Base-by-base conservation (phyloP, 2,329 filamentous ascomycete genomes). In the Curvularia hawaiiensis region DNA sequence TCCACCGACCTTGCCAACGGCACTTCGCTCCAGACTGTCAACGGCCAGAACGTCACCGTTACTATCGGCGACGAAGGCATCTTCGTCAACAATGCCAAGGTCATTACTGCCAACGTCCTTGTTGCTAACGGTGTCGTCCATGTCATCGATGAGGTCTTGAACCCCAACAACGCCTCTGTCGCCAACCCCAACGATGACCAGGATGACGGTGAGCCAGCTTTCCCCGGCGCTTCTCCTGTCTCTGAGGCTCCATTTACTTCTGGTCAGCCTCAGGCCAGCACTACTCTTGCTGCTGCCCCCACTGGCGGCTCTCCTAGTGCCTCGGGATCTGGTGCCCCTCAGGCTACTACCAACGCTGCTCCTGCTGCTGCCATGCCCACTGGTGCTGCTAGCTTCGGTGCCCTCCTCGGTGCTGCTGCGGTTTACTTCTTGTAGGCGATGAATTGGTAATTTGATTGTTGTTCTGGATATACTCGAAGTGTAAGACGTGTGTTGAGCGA, bases 101-200 rank as follows among this genome's bases (percentile, higher is more conserved):
- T 82, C 45, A 66, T 79, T 14, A 72, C 66, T 11, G 64, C 78
- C 1, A 76, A 82, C 52, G 64, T 81, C 22, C 68, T 82, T 11
- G 64, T 81, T 51, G 69, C 76, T 12, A 78, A 78, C 54, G 80
- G 80, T 68, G 79, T 82, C 11, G 69, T 82, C 4, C 77, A 85
- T 60, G 82, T 85, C 33, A 79, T 80, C 12, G 85, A 89, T 66
- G 78, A 79, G 63, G 85, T 88, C 38, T 77, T 89, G 48, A 88
- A 88, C 77, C 73, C 73, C 11, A 72, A 77, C 61, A 82, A 83
- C 67, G 75, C 76, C 6, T 78, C 77, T 4, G 68, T 73, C n/a
- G 80, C 82, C 5, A 64, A 80, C 18, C 68, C 80, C 2, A 68
- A 75, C n/a, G 77, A 79, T 20, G 77, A 79, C 22, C 67, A 80